Percentiles rank a stretch among this genome's conserved stretches.
Conservation (phyloP, 2,329 filamentous ascomycete species). For the Pezicula carpinea region DNA sequence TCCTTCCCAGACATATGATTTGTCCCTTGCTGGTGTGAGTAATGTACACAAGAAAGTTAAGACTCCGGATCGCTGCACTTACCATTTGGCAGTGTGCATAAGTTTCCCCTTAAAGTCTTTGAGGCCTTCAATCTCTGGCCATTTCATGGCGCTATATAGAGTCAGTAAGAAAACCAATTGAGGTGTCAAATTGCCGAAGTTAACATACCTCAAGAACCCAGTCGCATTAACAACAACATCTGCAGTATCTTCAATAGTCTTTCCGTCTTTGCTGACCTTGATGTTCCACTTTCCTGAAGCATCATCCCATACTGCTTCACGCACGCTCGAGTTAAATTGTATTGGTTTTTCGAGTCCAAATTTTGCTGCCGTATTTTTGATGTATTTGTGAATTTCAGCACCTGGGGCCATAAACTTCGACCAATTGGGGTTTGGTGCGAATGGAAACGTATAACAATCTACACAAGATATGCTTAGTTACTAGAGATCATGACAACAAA, state of each 20-base stretch:
- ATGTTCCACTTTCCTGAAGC: slow-evolving; percentile 42
- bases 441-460: slow-evolving; percentile 47
- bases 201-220: slow-evolving; percentile 27
- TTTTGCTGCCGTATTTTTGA: slow-evolving; percentile 45
- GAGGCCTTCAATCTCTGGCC: slow-evolving; percentile 40
- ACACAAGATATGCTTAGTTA: slow-evolving; percentile 55
- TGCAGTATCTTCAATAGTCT: slow-evolving; percentile 13
- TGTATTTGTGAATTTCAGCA: slow-evolving; percentile 51
- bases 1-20: slow-evolving; percentile 16
- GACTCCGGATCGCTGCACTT: neutral
- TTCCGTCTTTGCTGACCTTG: slow-evolving; percentile 34
- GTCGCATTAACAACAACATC: slow-evolving; percentile 6
- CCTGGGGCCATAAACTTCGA: slow-evolving; percentile 50
- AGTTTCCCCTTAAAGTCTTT: slow-evolving; percentile 39
- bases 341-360: slow-evolving; percentile 49
- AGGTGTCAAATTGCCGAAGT: neutral
- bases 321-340: slow-evolving; percentile 48
- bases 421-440: slow-evolving; percentile 54
- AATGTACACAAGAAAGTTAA: neutral
- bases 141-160: slow-evolving; percentile 54
- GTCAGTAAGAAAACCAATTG: neutral
- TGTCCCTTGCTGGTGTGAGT: slow-evolving; percentile 17
- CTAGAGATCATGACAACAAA: neutral
- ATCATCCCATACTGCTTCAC: slow-evolving; percentile 49
- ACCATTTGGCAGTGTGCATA: slow-evolving; percentile 37